phyloP scores from a whole-genome alignment of 768 basidiomycete species.

The Leucosporidium scottii region DNA sequence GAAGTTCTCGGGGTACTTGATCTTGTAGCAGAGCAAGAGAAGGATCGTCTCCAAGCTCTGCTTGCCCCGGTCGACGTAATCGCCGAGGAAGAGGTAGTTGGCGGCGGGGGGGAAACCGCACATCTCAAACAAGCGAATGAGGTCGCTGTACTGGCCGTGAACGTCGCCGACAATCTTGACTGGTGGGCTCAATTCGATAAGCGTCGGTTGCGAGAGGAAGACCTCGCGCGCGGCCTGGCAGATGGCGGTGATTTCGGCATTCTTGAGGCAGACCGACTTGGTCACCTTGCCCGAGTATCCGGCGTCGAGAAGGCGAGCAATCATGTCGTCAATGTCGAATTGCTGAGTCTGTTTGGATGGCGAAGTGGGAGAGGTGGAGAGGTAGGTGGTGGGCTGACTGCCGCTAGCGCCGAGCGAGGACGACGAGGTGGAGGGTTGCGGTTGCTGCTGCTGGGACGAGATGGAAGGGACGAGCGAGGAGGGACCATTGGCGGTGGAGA shows the following conservation, averaged over 20 bases:
- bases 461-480: constrained; percentile 20
- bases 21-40: constrained; percentile 94
- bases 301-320: constrained; percentile 86
- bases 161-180: constrained; percentile 99
- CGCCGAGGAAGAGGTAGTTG: constrained; percentile 97
- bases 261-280: constrained; percentile 84
- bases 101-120: constrained; percentile 95
- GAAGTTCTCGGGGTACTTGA: constrained; percentile 99
- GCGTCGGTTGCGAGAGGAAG: constrained; percentile 89
- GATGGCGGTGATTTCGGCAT: constrained; percentile 85
- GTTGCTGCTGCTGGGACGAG: constrained; percentile 42
- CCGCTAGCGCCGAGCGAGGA: constrained; percentile 3
- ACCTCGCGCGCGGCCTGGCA: constrained; percentile 94
- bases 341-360: constrained; percentile 41
- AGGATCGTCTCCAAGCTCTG: constrained; percentile 97
- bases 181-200: constrained; percentile 92
- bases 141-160: constrained; percentile 97
- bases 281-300: constrained; percentile 97
- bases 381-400: constrained; percentile 14
- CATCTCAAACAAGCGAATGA: constrained; percentile 98
- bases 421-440: constrained; percentile 34
- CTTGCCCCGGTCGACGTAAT: constrained; percentile 98
- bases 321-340: constrained; percentile 97
- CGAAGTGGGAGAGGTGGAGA: constrained; percentile 30
- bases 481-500: constrained; percentile 38